Percentiles rank a stretch among this genome's conserved stretches.
phyloP scores from a whole-genome alignment of 2,329 filamentous ascomycete genomes.

The Aspergillus quadricinctus region DNA sequence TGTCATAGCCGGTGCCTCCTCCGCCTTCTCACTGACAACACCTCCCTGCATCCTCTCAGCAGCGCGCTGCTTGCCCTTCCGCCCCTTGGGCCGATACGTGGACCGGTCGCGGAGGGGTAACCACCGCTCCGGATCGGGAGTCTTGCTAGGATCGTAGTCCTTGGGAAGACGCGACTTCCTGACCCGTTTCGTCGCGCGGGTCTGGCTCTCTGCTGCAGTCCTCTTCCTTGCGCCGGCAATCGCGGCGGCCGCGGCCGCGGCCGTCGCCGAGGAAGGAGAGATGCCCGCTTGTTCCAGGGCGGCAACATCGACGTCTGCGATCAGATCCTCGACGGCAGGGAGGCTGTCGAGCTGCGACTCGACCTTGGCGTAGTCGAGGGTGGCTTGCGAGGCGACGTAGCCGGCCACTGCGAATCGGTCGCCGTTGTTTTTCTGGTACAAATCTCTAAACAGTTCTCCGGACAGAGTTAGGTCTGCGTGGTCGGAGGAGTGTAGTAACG shows the following conservation, averaged over 20 bases:
- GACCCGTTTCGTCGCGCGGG: slow-evolving; percentile 37
- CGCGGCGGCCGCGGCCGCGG: slow-evolving; percentile 28
- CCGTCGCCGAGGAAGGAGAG: slow-evolving; percentile 28
- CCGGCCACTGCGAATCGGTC: slow-evolving; percentile 73
- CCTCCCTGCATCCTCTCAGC: slow-evolving; percentile 81
- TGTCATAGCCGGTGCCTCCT: slow-evolving; percentile 42
- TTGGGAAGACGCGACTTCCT: slow-evolving; percentile 46
- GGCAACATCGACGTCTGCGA: slow-evolving; percentile 40
- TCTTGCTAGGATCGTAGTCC: slow-evolving; percentile 65
- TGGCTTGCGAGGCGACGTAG: slow-evolving; percentile 76
- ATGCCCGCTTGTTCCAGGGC: slow-evolving; percentile 45
- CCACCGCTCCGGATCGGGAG: slow-evolving; percentile 88
- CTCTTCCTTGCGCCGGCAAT: slow-evolving; percentile 40
- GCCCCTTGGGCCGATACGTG: slow-evolving; percentile 83
- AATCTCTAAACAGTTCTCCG: slow-evolving; percentile 69
- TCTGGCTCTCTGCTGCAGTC: slow-evolving; percentile 28
- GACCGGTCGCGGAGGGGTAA: slow-evolving; percentile 84
- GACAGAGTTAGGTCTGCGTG: slow-evolving; percentile 65
- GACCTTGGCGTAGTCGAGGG: slow-evolving; percentile 37
- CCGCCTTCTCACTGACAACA: slow-evolving; percentile 66
- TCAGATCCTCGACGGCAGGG: slow-evolving; percentile 38
- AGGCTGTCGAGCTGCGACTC: slow-evolving; percentile 36
- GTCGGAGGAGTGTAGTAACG: slow-evolving; percentile 72
- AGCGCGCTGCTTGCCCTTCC: slow-evolving; percentile 83
- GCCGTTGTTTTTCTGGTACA: slow-evolving; percentile 59